Evolutionary conservation across 2,329 filamentous ascomycete species (phyloP), one percentile per base, ranked within the genome.

Genomic region (Cladophialophora immunda): DNA sequence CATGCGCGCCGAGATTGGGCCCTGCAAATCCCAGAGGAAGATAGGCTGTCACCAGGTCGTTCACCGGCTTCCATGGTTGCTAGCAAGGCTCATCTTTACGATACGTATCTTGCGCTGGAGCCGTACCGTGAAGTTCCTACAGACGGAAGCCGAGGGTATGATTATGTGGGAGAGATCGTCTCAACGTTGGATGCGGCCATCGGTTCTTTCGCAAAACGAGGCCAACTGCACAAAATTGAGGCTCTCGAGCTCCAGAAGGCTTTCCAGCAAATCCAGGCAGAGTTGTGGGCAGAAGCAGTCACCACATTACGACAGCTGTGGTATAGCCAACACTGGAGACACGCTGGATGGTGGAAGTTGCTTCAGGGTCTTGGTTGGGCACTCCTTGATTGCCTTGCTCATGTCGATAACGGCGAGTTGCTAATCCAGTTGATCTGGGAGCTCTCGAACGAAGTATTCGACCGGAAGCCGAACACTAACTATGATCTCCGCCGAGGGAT

Each of bases 21-120:
- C 4, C 74, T 83, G 57, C 80, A 85, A 27, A 87, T 89, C 52
- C 85, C 87, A 22, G 82, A 84, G 56, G 87, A 89, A 75, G 87
- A 89, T 73, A 81, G 86, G 25, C 79, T 80, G 27, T 78, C 85
- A 9, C 85, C 86, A 9, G 83, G 81, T 9, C 83, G 86, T 74
- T 85, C 83, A 22, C 83, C 86, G 27, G 83, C 85, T 13, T 84
- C 84, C 11, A 81, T 84, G 68, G 81, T 86, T 19, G 85, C 83
- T 0, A 83, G 78, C 66, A 83, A 86, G 67, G 82, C 83, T 22
- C 78, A 80, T 50, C 65, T 81, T 15, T 89, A 89, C 71, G 87
- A 90, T 69, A 85, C 82, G 4, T 90, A 89, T 73, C 80, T 90
- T 30, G 86, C 84, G 5, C 85, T 85, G 0, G 84, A 87, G 63